Evolutionary conservation across 805 yeast genomes (phyloP).

Genomic region (Pichia nanzhaoensis): DNA sequence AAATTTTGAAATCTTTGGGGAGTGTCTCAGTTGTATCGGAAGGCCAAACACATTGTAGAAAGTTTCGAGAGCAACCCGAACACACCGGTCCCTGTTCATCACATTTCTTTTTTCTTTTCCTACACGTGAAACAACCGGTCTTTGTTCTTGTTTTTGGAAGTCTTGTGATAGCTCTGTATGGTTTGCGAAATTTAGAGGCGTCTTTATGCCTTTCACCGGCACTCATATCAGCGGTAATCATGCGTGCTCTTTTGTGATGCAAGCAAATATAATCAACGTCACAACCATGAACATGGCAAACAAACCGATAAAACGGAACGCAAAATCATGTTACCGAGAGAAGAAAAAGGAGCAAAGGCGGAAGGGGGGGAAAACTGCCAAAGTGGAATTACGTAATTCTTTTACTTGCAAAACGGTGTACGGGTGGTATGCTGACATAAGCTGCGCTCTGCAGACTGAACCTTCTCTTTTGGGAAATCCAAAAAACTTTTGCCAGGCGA

Average conservation of each 20-base stretch:
- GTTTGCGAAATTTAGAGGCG: neutral
- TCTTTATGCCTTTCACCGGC: slow-evolving; percentile 2
- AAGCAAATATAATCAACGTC: too few species aligned
- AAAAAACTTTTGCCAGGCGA: neutral
- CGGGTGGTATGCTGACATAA: neutral
- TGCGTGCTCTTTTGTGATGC: too few species aligned
- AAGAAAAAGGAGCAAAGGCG: neutral
- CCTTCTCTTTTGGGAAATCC: neutral
- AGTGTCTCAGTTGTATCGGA: slow-evolving; percentile 18
- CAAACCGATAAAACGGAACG: too few species aligned
- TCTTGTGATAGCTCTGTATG: slow-evolving; percentile 3
- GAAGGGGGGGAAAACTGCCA: too few species aligned
- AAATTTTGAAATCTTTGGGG: slow-evolving; percentile 24
- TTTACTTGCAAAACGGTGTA: too few species aligned
- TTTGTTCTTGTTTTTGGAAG: slow-evolving; percentile 24
- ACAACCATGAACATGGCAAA: too few species aligned
- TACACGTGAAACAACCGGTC: slow-evolving; percentile 33
- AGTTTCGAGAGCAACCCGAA: slow-evolving; percentile 31
- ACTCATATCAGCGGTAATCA: neutral
- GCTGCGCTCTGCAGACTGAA: too few species aligned
- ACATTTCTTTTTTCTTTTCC: slow-evolving; percentile 34
- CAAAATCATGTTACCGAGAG: too few species aligned
- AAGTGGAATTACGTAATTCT: too few species aligned
- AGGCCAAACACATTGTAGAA: slow-evolving; percentile 31
- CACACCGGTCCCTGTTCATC: slow-evolving; percentile 30